phyloP scores from a whole-genome alignment of 2,329 filamentous ascomycete species.

The Chaetomium sp. region DNA sequence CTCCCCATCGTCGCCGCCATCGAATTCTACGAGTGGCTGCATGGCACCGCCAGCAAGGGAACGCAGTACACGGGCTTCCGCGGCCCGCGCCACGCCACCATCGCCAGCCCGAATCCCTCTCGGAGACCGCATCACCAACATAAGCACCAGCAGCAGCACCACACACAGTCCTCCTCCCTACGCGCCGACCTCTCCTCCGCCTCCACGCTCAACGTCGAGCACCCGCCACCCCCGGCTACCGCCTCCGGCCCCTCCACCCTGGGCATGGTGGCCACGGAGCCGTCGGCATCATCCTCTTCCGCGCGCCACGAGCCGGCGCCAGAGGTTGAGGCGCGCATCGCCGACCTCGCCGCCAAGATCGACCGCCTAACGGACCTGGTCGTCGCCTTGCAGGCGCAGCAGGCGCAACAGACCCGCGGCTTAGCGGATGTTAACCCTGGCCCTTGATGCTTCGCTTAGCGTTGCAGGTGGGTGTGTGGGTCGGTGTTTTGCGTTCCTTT shows the following conservation, averaged over 20 bases:
- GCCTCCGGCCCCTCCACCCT: not conserved
- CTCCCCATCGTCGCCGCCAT: conserved; percentile 71
- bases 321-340: conserved; percentile 53
- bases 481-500: not conserved
- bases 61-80: conserved; percentile 54
- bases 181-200: conserved; percentile 15
- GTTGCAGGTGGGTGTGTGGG: not conserved
- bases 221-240: not conserved
- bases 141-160: conserved; percentile 15
- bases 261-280: not conserved
- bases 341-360: conserved; percentile 59
- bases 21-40: conserved; percentile 63
- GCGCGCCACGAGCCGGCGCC: conserved; percentile 33
- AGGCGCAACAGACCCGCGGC: conserved; percentile 39
- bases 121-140: conserved; percentile 9
- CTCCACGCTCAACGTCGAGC: not conserved
- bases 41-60: conserved; percentile 32
- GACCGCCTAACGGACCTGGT: conserved; percentile 59
- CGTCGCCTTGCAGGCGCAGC: conserved; percentile 49
- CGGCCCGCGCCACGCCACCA: conserved; percentile 43
- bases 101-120: conserved; percentile 41
- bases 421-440: conserved; percentile 25
- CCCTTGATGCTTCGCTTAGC: conserved; percentile 3
- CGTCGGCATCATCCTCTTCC: conserved; percentile 39
- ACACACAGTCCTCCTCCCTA: conserved; percentile 20